A percentile compares a stretch with the other conserved stretches of the same genome.
Evolutionary conservation across 2,329 filamentous ascomycete genomes (phyloP).

Genomic region (Kalaharituber pfeilii): DNA sequence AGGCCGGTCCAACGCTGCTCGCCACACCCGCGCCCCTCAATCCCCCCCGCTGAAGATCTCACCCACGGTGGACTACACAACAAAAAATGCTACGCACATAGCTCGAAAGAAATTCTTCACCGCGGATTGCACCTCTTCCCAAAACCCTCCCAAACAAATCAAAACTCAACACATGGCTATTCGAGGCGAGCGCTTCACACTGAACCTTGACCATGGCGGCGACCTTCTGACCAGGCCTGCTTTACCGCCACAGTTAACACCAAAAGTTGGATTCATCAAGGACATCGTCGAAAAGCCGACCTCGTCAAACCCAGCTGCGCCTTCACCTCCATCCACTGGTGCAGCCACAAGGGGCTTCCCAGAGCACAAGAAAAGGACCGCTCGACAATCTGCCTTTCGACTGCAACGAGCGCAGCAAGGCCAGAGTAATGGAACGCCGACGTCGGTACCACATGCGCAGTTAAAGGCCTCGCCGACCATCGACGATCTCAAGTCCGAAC

Average conservation of each 20-base stretch:
- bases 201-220: slow-evolving; percentile 32
- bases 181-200: slow-evolving; percentile 42
- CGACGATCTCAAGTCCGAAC: slow-evolving; percentile 39
- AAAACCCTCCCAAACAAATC: no score
- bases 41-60: no score
- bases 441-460: slow-evolving; percentile 11
- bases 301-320: slow-evolving; percentile 40
- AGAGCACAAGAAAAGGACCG: slow-evolving; percentile 58
- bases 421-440: slow-evolving; percentile 23
- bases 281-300: slow-evolving; percentile 67
- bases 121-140: no score
- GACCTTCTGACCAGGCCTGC: not conserved
- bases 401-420: slow-evolving; percentile 31
- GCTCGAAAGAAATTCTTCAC: no score
- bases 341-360: slow-evolving; percentile 57
- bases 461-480: slow-evolving; percentile 16
- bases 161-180: slow-evolving; percentile 32
- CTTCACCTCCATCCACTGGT: slow-evolving; percentile 43
- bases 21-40: no score
- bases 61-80: no score
- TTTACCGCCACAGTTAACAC: slow-evolving; percentile 28
- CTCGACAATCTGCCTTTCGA: slow-evolving; percentile 57
- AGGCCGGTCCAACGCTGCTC: no score
- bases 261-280: slow-evolving; percentile 42
- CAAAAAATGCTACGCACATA: no score